Evolutionary conservation across 2,329 filamentous ascomycete genomes (phyloP).

Genomic region (Orbilia quercus): DNA sequence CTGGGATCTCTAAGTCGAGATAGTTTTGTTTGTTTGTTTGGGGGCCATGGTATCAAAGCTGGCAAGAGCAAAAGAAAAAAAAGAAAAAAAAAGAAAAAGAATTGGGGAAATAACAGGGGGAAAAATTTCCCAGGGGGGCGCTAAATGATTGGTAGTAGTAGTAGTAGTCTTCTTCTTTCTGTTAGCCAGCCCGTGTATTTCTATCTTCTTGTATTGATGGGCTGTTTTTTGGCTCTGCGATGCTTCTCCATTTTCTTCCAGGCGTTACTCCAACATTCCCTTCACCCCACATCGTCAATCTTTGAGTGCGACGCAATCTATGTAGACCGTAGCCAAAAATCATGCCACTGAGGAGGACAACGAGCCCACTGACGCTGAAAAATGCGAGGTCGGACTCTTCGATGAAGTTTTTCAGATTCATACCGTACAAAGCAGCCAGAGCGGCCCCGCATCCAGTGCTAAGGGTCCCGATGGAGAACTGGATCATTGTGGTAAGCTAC

Average conservation of each 20-base stretch:
- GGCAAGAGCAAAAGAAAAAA: no score
- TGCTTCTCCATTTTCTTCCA: slow-evolving; percentile 51
- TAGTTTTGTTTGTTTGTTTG: no score
- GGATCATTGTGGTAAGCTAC: slow-evolving; percentile 5
- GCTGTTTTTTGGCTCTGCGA: slow-evolving; percentile 29
- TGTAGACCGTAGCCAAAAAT: slow-evolving; percentile 85
- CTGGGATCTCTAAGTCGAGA: no score
- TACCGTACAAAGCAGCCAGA: slow-evolving; percentile 97
- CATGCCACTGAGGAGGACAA: slow-evolving; percentile 76
- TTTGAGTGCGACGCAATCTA: slow-evolving; percentile 85
- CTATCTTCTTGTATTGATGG: slow-evolving; percentile 12
- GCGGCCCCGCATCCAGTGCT: slow-evolving; percentile 96
- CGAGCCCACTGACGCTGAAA: slow-evolving; percentile 76
- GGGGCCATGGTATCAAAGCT: no score
- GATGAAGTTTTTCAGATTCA: slow-evolving; percentile 99
- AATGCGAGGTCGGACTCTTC: slow-evolving; percentile 94
- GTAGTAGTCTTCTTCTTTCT: no score
- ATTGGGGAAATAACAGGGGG: no score
- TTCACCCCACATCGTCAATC: slow-evolving; percentile 85
- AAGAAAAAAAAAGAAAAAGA: no score
- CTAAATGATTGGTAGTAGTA: no score
- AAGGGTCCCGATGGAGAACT: slow-evolving; percentile 90
- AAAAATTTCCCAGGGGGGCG: no score
- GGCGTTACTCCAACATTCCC: slow-evolving; percentile 61
- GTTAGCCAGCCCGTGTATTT: slow-evolving; percentile 5